Evolutionary conservation across 108 stramenopile genomes (phyloP).

Genomic region (Schizochytrium sp.): DNA sequence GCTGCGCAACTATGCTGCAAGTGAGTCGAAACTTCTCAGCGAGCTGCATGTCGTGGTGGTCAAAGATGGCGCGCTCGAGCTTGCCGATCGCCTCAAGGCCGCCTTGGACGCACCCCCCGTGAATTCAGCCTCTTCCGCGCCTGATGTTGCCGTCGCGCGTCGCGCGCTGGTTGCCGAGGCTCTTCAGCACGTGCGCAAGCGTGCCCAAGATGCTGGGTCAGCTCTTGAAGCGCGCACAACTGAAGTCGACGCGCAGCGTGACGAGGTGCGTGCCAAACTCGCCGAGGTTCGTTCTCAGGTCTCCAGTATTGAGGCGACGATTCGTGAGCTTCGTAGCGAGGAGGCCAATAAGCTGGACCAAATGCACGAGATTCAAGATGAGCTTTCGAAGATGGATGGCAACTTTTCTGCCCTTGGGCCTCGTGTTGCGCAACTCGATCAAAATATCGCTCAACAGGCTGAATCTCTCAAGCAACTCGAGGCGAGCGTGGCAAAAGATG

Average conservation of each 20-base stretch:
- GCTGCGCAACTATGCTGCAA: neutral
- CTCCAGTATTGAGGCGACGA: neutral
- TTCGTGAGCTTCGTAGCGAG: neutral
- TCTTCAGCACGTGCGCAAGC: neutral
- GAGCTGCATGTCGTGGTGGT: neutral
- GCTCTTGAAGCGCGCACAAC: neutral
- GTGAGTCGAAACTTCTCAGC: neutral
- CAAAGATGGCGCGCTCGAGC: neutral
- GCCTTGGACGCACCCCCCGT: neutral
- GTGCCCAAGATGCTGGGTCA: neutral
- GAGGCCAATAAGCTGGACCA: neutral
- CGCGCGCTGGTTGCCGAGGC: neutral
- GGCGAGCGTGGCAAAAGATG: conserved; percentile 44
- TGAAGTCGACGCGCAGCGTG: neutral
- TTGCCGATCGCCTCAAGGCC: neutral
- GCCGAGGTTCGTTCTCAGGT: neutral
- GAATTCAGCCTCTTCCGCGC: neutral
- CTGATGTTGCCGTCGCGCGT: neutral
- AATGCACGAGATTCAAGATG: neutral
- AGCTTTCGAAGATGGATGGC: neutral
- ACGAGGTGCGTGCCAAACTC: neutral
- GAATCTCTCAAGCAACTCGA: conserved; percentile 55
- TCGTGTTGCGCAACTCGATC: conserved; percentile 42
- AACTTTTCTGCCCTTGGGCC: neutral
- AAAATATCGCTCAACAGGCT: conserved; percentile 58